Evolutionary conservation across 805 yeast species (phyloP), one percentile per base, ranked within the genome.

Genomic region (Yamadazyma insecticola): DNA sequence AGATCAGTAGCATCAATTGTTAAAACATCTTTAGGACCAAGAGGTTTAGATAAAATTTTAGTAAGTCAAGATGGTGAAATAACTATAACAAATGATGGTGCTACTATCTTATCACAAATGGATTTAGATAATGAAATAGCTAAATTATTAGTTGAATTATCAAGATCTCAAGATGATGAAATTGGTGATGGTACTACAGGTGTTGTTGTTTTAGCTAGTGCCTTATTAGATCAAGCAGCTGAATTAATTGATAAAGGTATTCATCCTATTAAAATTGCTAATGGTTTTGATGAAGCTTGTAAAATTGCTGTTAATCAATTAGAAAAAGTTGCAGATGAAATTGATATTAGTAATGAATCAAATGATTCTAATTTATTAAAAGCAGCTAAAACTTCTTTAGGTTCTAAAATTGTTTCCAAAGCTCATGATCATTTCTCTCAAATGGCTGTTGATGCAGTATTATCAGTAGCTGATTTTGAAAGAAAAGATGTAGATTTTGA

Each of bases 161-260:
- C 96, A 18, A 84, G 76, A 57, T 85, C 96, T 16, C 98, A 90
- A 68, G 98, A 90, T 59, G 96, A 92, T 56, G 97, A 90, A 63
- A 87, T 90, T 55, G 98, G 98, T 35, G 98, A 90, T 57, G 98
- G 98, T 53, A 92, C 99, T 17, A 92, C 99, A 4, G 97, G 97
- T 53, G 99, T 92, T 17, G 97, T 92, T 32, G 97, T 92, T 2
- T 67, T 92, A 31, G 97, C 98, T 1, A 84, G 96, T 44, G 95
- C 97, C 2, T 67, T 92, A 42, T 70, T 92, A 37, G 97, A 90
- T 57, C 96, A 92, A 63, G 97, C 98, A 3, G 62, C 83, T 35
- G 97, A 88, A 53, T 74, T 92, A 41, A 89, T 92, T 44, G 97
- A 92, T 52, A 87, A 85, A 65, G 97, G 97, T 35, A 89, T 92